phyloP scores from a whole-genome alignment of 495 filamentous ascomycete genomes.

The Apiosordaria backusii region DNA sequence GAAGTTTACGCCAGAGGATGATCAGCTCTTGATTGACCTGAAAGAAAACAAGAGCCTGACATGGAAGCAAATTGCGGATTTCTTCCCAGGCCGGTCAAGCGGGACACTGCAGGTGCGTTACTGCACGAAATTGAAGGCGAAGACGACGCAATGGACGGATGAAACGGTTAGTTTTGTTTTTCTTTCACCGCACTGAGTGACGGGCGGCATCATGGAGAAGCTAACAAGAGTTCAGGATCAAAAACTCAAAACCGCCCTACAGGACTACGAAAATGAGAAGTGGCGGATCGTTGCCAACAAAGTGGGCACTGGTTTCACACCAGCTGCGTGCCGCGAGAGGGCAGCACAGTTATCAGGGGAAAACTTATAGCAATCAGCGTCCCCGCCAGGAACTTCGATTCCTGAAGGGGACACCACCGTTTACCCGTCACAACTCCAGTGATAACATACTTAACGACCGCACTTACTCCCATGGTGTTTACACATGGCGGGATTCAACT shows the following conservation, averaged over 20 bases:
- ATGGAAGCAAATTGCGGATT: conserved; percentile 95
- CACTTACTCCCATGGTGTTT: not conserved
- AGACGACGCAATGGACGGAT: conserved; percentile 87
- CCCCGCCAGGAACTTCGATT: conserved; percentile 50
- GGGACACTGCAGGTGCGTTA: conserved; percentile 90
- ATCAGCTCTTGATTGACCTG: conserved; percentile 75
- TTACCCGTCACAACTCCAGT: conserved; percentile 43
- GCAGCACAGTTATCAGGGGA: conserved; percentile 56
- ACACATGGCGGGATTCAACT: too few species aligned
- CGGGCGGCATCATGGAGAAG: not conserved
- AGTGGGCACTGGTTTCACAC: conserved; percentile 79
- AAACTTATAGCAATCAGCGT: conserved; percentile 55
- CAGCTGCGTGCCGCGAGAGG: conserved; percentile 78
- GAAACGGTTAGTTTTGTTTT: conserved; percentile 69
- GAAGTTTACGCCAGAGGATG: conserved; percentile 88
- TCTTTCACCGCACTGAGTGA: conserved; percentile 12
- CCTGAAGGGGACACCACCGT: conserved; percentile 49
- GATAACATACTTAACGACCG: conserved; percentile 6
- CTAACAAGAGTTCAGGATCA: conserved; percentile 57
- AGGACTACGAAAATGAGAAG: conserved; percentile 85
- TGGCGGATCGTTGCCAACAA: conserved; percentile 87
- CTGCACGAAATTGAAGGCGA: conserved; percentile 89
- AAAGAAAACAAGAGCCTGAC: conserved; percentile 91
- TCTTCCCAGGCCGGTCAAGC: conserved; percentile 83
- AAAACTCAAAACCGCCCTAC: conserved; percentile 71